Base-by-base conservation (phyloP, 2,329 filamentous ascomycete species). In the Pseudogymnoascus sp. region DNA sequence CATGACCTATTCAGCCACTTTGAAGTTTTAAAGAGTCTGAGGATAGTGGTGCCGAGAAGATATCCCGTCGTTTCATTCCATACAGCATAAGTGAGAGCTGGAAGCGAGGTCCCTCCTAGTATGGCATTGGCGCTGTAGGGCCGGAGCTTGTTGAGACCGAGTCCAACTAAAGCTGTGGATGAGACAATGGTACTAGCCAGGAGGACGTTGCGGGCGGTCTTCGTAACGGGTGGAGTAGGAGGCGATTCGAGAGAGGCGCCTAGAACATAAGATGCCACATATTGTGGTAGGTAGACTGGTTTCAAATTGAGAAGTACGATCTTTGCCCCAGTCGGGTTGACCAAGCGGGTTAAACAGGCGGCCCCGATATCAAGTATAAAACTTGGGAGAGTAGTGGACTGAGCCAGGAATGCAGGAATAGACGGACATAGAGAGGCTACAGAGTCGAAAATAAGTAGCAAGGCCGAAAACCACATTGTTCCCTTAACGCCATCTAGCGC, bases 11-110 rank as follows among this genome's bases (percentile, higher is more conserved):
- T 64, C 14, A 61, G 14, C 40, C 31, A 46, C 11, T 40, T 25
- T 2, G 14, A 64, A 34, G 28, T n/a, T 37, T 14, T 28, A 25
- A 65, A 65, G 11, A 65, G 37, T 16, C 28, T 34, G 5, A 64
- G 38, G 2, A 65, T 34, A 12, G 37, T 46, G 5, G 62, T 36
- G 18, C 62, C 59, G 14, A 65, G 38, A 11, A 65, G 36, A 18
- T 59, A 64, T 1, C 62, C 62, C 8, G 46, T 64, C 4, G 31
- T 65, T 56, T 65, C 62, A 31, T 62, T 65, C 59, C 34, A 60
- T 31, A 65, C n/a, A 6, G 64, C 62, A 12, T 64, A 65, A 11
- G 11, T 37, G 16, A 64, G 18, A 21, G 59, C 28, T n/a, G 53
- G 21, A 10, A 62, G 59, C 12, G 61, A 62, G 8, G 31, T 16